Conservation (phyloP, 148 eudicot genomes). For the Nepenthes gracilis region DNA sequence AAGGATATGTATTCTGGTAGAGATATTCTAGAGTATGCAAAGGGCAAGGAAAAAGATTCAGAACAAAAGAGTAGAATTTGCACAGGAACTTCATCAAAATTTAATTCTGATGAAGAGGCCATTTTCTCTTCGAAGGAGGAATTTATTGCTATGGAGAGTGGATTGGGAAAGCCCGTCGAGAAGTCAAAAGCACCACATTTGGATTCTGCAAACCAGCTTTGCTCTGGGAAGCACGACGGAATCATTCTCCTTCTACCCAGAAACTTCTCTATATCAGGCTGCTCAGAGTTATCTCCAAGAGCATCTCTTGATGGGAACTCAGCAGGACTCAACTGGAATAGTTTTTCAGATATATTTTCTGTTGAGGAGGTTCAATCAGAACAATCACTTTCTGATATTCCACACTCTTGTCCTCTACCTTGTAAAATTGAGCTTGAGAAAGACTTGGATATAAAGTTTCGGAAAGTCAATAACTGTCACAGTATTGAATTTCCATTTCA, state of each 20-base stretch:
- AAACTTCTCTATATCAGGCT: slow-evolving; percentile 21
- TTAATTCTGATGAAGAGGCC: slow-evolving; percentile 2
- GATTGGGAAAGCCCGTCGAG: background rate
- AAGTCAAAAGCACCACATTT: slow-evolving; percentile 9
- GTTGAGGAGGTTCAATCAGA: slow-evolving; percentile 27
- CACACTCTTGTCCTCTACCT: slow-evolving; percentile 34
- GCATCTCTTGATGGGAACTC: slow-evolving; percentile 28
- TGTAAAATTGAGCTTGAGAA: slow-evolving; percentile 20
- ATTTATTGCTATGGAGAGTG: background rate
- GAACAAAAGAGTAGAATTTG: slow-evolving; percentile 12
- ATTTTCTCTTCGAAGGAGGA: slow-evolving; percentile 9
- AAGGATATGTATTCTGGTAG: too few species aligned
- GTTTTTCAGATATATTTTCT: slow-evolving; percentile 45
- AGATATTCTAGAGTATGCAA: background rate
- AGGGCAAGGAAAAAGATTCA: slow-evolving; percentile 14
- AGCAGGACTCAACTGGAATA: slow-evolving; percentile 25
- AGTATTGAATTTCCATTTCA: slow-evolving; percentile 16
- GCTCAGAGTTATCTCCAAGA: slow-evolving; percentile 21
- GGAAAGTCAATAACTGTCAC: slow-evolving; percentile 18
- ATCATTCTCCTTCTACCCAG: slow-evolving; percentile 50
- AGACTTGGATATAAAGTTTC: slow-evolving; percentile 26
- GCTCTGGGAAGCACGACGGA: slow-evolving; percentile 23
- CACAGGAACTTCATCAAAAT: slow-evolving; percentile 22
- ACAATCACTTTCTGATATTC: slow-evolving; percentile 24
- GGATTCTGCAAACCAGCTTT: slow-evolving; percentile 7